A percentile compares a stretch with the other conserved stretches of the same genome.
These are phyloP conservation scores for Cavenderia fasciculata DNA, from an alignment of 78 protist species.

Conservation along the genomic window DNA sequence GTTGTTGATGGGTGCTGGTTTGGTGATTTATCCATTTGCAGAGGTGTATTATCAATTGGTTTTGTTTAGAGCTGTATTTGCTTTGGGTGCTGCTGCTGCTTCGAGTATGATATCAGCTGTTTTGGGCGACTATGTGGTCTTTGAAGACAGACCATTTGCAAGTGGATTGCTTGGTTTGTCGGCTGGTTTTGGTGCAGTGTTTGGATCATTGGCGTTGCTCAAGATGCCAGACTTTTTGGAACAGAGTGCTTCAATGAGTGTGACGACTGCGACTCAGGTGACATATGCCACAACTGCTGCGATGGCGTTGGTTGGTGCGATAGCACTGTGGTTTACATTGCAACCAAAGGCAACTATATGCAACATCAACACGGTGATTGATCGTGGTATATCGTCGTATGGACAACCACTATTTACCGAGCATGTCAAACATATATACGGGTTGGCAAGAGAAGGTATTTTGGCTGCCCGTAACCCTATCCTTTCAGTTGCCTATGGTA, in stretches of 20 bases:
- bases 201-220: conserved; percentile 42
- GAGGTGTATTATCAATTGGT: not conserved
- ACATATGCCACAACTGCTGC: conserved; percentile 27
- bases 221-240: conserved; percentile 41
- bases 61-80: conserved; percentile 45
- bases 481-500: conserved; percentile 31
- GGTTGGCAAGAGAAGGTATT: conserved; percentile 44
- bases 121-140: conserved; percentile 54
- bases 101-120: conserved; percentile 61
- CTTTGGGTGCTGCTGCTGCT: conserved; percentile 63
- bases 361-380: no score
- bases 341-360: conserved; percentile 16
- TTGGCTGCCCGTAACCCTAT: conserved; percentile 55
- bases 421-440: no score
- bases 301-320: conserved; percentile 25
- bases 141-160: conserved; percentile 42
- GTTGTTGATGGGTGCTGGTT: conserved; percentile 31
- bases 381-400: no score
- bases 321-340: not conserved
- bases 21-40: conserved; percentile 42
- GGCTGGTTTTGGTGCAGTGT: conserved; percentile 74
- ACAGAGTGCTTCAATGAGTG: not conserved
- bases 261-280: not conserved
- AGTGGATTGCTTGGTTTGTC: conserved; percentile 60
- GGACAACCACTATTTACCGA: no score